Evolutionary conservation across 805 yeast species (phyloP).

Genomic region (Ogataea degrootiae): DNA sequence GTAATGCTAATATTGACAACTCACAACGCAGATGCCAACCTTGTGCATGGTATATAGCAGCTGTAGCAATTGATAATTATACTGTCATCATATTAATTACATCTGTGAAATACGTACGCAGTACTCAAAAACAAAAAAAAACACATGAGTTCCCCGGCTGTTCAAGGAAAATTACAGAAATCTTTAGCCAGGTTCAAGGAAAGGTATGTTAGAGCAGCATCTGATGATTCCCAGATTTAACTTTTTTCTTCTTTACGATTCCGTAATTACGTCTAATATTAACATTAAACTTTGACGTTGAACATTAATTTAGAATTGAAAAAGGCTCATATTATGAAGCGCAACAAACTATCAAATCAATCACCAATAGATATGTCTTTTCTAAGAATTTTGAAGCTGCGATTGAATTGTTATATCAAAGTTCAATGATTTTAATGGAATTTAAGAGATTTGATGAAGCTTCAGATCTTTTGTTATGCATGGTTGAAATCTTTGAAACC

Average conservation of each 20-base stretch:
- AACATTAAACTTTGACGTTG: background rate
- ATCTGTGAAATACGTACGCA: no score
- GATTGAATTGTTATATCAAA: constrained; percentile 64
- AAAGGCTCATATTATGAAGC: constrained; percentile 88
- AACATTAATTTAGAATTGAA: constrained; percentile 43
- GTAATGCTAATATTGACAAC: no score
- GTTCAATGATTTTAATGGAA: constrained; percentile 61
- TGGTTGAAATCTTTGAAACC: constrained; percentile 64
- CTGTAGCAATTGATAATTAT: no score
- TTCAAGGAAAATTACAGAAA: constrained; percentile 42
- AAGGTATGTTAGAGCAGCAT: constrained; percentile 18
- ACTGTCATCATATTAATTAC: no score
- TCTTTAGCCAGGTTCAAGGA: constrained; percentile 63
- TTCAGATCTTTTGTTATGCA: constrained; percentile 66
- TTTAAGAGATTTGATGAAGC: constrained; percentile 78
- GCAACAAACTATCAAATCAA: constrained; percentile 88
- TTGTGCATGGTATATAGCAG: no score
- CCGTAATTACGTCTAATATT: background rate
- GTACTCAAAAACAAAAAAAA: background rate
- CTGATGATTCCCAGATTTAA: background rate
- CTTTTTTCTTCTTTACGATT: background rate
- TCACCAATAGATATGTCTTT: constrained; percentile 78
- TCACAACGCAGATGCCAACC: no score
- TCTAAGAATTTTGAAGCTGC: constrained; percentile 66
- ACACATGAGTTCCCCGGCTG: constrained; percentile 14